Percentiles rank a stretch among this genome's conserved stretches.
Conservation (phyloP, 2,329 filamentous ascomycete genomes). For the Alternaria postmessia region DNA sequence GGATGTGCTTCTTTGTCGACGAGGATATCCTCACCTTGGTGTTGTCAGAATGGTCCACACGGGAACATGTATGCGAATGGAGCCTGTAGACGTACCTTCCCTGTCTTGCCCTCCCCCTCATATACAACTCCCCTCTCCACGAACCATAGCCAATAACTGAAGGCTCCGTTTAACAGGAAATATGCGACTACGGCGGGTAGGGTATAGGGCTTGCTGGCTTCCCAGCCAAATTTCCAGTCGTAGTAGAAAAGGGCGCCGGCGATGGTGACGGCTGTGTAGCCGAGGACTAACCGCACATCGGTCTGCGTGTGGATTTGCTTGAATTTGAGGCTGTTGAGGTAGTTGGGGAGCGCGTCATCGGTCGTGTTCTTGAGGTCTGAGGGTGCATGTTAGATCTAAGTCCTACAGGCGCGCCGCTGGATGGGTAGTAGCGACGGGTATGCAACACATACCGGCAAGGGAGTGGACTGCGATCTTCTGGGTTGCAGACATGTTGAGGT, state of each 20-base stretch:
- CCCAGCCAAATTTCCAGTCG: conserved; percentile 92
- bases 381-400: conserved; percentile 20
- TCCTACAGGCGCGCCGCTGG: conserved; percentile 12
- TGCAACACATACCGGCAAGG: conserved; percentile 62
- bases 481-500: conserved; percentile 45
- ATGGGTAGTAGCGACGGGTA: not conserved
- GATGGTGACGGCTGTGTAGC: conserved; percentile 82
- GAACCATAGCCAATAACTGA: conserved; percentile 85
- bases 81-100: conserved; percentile 61
- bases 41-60: not conserved
- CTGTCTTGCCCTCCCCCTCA: conserved; percentile 72
- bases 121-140: conserved; percentile 87
- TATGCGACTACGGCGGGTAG: conserved; percentile 81
- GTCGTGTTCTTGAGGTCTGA: conserved; percentile 95
- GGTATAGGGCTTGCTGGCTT: conserved; percentile 82
- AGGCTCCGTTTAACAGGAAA: conserved; percentile 75
- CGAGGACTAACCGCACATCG: conserved; percentile 83
- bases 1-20: conserved; percentile 78
- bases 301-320: conserved; percentile 79
- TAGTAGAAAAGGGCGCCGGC: conserved; percentile 85
- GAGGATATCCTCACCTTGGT: conserved; percentile 75
- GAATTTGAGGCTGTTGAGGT: conserved; percentile 88
- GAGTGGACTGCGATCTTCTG: conserved; percentile 72
- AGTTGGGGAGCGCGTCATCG: conserved; percentile 93
- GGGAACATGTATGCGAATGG: too few relatives aligned